phyloP scores from a whole-genome alignment of 495 filamentous ascomycete species.

The Sphaerosporella brunnea region DNA sequence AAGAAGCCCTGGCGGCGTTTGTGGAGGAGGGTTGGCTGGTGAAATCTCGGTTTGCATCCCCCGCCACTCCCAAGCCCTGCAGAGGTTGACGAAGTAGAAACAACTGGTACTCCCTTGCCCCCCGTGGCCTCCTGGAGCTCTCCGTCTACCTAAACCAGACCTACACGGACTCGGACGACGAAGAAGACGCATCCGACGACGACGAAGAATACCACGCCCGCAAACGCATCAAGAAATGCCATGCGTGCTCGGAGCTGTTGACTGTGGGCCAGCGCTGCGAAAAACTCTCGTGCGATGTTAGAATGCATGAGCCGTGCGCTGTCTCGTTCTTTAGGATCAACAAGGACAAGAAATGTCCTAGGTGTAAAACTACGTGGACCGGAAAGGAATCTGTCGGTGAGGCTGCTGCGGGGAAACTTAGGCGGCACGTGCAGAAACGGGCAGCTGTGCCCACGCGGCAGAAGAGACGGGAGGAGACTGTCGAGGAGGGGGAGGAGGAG shows the following conservation, averaged over 20 bases:
- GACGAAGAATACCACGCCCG: slow-evolving; percentile 34
- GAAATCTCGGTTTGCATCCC: slow-evolving; percentile 23
- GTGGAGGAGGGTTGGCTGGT: slow-evolving; percentile 76
- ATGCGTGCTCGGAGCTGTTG: slow-evolving; percentile 77
- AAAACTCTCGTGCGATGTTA: slow-evolving; percentile 44
- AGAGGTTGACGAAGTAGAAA: slow-evolving; percentile 30
- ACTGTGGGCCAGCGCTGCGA: slow-evolving; percentile 73
- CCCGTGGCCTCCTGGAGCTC: slow-evolving; percentile 71
- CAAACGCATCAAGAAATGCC: slow-evolving; percentile 65
- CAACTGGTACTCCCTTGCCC: slow-evolving; percentile 55
- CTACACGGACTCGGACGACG: slow-evolving; percentile 51
- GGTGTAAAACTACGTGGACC: slow-evolving; percentile 54
- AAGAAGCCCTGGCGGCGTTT: slow-evolving; percentile 49
- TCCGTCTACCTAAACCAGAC: slow-evolving; percentile 59
- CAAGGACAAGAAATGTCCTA: slow-evolving; percentile 44
- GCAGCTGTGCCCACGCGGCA: slow-evolving; percentile 2
- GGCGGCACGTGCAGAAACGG: slow-evolving; percentile 11
- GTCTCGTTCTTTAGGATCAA: slow-evolving; percentile 52
- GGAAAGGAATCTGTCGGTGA: slow-evolving; percentile 68
- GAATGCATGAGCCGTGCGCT: slow-evolving; percentile 64
- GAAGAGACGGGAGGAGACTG: slow-evolving; percentile 23
- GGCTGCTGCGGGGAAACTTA: slow-evolving; percentile 36
- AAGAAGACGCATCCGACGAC: slow-evolving; percentile 36
- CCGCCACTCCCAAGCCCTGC: neutral
- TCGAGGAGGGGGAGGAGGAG: slow-evolving; percentile 7